Conservation (phyloP, 1,284 basidiomycete genomes). For the Wolfiporia cocos region DNA sequence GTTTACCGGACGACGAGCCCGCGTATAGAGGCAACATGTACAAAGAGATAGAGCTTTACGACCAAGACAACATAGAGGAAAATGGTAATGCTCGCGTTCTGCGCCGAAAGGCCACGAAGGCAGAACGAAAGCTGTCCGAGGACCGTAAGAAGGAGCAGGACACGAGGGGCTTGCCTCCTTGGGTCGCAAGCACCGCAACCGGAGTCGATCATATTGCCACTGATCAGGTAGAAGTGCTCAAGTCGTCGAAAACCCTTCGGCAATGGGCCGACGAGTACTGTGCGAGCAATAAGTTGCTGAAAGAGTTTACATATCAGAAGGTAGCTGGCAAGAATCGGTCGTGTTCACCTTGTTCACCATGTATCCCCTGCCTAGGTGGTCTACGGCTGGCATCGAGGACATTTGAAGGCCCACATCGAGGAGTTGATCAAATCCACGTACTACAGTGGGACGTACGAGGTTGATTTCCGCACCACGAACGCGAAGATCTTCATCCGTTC, state of each 20-base stretch:
- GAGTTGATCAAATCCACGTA: constrained; percentile 40
- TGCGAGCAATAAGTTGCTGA: constrained; percentile 49
- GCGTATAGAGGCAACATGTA: constrained; percentile 30
- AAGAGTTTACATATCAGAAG: constrained; percentile 63
- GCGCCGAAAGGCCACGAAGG: constrained; percentile 16
- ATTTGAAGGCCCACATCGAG: constrained; percentile 46
- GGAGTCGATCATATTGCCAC: neutral
- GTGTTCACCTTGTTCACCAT: neutral
- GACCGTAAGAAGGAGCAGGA: constrained; percentile 15
- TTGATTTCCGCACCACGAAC: constrained; percentile 40
- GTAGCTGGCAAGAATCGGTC: constrained; percentile 21
- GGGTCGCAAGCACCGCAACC: constrained; percentile 15
- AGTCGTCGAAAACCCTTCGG: constrained; percentile 48
- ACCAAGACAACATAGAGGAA: constrained; percentile 5
- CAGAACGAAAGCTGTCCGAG: constrained; percentile 20
- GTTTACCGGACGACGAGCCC: constrained; percentile 28
- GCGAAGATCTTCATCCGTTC: constrained; percentile 54
- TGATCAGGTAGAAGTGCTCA: constrained; percentile 20
- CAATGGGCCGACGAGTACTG: constrained; percentile 73
- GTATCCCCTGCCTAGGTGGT: constrained; percentile 33
- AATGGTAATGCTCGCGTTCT: constrained; percentile 6
- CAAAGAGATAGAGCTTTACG: constrained; percentile 19
- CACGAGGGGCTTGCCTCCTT: constrained; percentile 24
- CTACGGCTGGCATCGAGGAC: constrained; percentile 65
- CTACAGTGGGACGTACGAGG: constrained; percentile 45